Evolutionary conservation across 208 protist species (phyloP).

Genomic region (Leishmania arabica): DNA sequence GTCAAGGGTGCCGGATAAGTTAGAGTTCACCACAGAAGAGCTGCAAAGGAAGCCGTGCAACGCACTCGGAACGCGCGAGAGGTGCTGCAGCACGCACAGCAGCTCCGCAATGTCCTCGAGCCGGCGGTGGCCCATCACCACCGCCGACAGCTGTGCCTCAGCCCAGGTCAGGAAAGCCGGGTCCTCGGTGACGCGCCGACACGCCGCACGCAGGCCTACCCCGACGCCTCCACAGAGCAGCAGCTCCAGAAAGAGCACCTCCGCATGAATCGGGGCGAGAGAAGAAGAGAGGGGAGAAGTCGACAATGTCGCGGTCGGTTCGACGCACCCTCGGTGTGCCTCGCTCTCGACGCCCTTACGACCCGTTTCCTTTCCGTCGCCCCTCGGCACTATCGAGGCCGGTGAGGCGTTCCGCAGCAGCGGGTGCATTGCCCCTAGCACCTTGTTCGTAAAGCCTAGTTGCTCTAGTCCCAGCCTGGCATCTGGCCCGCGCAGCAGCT

Average conservation of each 20-base stretch:
- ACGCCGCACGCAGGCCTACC: constrained; percentile 20
- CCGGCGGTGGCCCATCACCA: constrained; percentile 36
- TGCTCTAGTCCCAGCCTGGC: constrained; percentile 45
- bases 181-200: constrained; percentile 38
- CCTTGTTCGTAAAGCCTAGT: constrained; percentile 37
- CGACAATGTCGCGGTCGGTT: neutral
- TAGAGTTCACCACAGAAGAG: neutral
- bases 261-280: neutral
- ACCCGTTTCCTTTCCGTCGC: neutral
- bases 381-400: too few species aligned
- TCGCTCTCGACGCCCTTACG: neutral
- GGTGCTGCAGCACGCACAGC: constrained; percentile 40
- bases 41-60: constrained; percentile 15
- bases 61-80: constrained; percentile 35
- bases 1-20: neutral
- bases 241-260: constrained; percentile 29
- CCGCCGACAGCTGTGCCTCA: constrained; percentile 26
- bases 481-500: constrained; percentile 49
- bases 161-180: constrained; percentile 33
- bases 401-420: constrained; percentile 18
- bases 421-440: constrained; percentile 33
- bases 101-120: constrained; percentile 34
- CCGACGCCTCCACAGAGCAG: constrained; percentile 46
- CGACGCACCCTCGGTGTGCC: neutral
- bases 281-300: neutral